phyloP scores from a whole-genome alignment of 139 green algal species.

The Marvania coccoides region DNA sequence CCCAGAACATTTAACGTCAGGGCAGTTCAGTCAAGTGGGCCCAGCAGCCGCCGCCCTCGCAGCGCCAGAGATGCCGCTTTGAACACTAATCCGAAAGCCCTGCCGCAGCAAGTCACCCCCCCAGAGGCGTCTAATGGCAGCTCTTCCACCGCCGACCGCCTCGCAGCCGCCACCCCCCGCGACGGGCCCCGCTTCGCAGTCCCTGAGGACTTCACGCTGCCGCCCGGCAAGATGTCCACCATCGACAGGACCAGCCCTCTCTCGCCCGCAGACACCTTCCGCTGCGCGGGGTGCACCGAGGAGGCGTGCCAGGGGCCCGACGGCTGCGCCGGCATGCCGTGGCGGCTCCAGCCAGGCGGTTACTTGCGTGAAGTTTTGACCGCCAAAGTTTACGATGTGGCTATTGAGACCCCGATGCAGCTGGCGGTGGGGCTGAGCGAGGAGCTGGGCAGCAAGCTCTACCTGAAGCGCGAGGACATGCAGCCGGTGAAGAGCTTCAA shows the following conservation, averaged over 20 bases:
- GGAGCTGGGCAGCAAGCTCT: constrained; percentile 48
- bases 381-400: constrained; percentile 93
- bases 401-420: constrained; percentile 76
- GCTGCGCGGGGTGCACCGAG: constrained; percentile 61
- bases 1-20: no score
- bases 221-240: constrained; percentile 3
- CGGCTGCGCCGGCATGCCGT: constrained; percentile 53
- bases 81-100: no score
- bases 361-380: constrained; percentile 91
- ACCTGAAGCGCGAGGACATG: constrained; percentile 91
- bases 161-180: no score
- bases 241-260: constrained; percentile 11
- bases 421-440: constrained; percentile 68
- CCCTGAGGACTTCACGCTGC: constrained; percentile 20
- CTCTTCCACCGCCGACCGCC: no score
- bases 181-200: no score
- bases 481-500: constrained; percentile 97
- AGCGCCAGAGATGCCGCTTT: no score
- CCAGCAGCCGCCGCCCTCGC: no score
- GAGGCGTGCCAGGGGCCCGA: constrained; percentile 47
- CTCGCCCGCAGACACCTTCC: constrained; percentile 47
- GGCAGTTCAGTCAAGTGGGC: no score
- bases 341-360: constrained; percentile 54
- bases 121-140: no score
- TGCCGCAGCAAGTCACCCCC: no score